phyloP scores from a whole-genome alignment of 2,329 filamentous ascomycete species.

The Fusarium sp. region DNA sequence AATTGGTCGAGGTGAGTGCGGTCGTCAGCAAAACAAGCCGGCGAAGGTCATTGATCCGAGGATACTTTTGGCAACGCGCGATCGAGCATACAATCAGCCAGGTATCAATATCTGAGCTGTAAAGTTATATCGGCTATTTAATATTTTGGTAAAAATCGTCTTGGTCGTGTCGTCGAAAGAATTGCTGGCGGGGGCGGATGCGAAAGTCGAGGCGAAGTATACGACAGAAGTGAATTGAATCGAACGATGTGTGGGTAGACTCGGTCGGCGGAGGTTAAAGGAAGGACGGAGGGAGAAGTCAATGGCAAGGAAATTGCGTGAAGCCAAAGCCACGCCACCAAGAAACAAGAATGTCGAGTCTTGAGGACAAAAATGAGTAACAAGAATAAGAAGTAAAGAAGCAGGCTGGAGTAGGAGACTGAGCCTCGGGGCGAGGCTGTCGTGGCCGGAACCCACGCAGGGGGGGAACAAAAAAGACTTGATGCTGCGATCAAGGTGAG shows the following conservation, averaged over 20 bases:
- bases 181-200: conserved; percentile 28
- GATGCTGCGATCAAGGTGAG: neutral
- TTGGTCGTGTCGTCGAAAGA: conserved; percentile 19
- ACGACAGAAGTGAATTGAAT: conserved; percentile 34
- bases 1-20: conserved; percentile 33
- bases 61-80: conserved; percentile 10
- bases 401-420: conserved; percentile 24
- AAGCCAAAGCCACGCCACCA: conserved; percentile 23
- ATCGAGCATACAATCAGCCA: conserved; percentile 18
- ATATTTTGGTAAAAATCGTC: conserved; percentile 19
- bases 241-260: conserved; percentile 26
- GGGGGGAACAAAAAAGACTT: conserved; percentile 17
- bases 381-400: conserved; percentile 24
- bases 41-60: conserved; percentile 45
- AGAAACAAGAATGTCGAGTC: conserved; percentile 18
- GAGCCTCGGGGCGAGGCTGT: conserved; percentile 49
- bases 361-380: neutral
- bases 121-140: conserved; percentile 18
- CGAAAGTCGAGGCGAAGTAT: conserved; percentile 24
- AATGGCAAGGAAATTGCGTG: conserved; percentile 26
- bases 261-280: conserved; percentile 18
- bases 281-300: conserved; percentile 18
- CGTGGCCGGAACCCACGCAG: conserved; percentile 30
- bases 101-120: neutral
- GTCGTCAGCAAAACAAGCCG: conserved; percentile 38